These are phyloP conservation scores for Globisporangium cylindrosporum DNA, from an alignment of 352 stramenopile species.

Conservation along the genomic window DNA sequence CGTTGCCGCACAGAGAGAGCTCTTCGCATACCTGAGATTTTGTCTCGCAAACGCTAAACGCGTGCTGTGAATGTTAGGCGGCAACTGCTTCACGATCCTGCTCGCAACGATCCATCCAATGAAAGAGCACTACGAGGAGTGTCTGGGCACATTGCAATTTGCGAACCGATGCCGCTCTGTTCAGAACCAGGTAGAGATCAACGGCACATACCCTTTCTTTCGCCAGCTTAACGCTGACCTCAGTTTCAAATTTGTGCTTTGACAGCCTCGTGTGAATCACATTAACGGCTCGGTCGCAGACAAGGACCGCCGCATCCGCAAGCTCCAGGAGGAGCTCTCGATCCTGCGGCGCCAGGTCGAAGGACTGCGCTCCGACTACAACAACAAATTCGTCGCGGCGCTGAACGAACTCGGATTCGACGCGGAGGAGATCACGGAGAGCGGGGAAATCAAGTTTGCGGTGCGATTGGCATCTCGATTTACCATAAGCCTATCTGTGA, in stretches of 20 bases:
- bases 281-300: constrained; percentile 82
- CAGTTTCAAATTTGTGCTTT: background rate
- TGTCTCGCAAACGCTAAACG: too few species aligned
- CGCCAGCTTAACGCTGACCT: background rate
- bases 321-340: constrained; percentile 74
- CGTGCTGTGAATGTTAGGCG: constrained; percentile 32
- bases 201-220: too few species aligned
- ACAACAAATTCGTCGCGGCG: constrained; percentile 64
- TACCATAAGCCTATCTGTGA: background rate
- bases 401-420: constrained; percentile 81
- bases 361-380: constrained; percentile 68
- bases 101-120: constrained; percentile 87
- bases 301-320: constrained; percentile 82
- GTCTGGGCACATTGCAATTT: constrained; percentile 89
- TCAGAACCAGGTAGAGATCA: constrained; percentile 62
- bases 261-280: constrained; percentile 74
- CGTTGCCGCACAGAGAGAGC: background rate
- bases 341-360: constrained; percentile 63
- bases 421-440: constrained; percentile 71
- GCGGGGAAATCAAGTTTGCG: constrained; percentile 79
- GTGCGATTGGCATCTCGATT: constrained; percentile 25
- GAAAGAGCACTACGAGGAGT: constrained; percentile 90
- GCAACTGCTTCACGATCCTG: constrained; percentile 84
- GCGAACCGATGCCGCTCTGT: constrained; percentile 89
- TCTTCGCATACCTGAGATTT: too few species aligned